Percentiles rank a stretch among this genome's conserved stretches.
Evolutionary conservation across 2,329 filamentous ascomycete species (phyloP).

Genomic region (Colletotrichum cuscutae): DNA sequence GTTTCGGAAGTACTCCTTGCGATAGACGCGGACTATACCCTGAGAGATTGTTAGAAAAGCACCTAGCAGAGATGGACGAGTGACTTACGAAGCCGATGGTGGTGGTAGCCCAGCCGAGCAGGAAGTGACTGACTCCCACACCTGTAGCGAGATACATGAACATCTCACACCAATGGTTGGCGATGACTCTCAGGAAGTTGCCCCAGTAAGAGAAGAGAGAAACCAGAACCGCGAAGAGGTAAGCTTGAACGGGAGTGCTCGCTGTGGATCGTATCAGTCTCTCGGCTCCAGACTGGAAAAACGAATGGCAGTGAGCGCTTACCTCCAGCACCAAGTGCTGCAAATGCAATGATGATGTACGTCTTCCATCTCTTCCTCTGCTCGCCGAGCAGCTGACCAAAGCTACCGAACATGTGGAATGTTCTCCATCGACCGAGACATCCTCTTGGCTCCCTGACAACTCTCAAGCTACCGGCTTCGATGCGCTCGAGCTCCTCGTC

Average conservation of each 20-base stretch:
- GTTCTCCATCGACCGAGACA: conserved; percentile 10
- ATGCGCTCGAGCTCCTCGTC: conserved; percentile 27
- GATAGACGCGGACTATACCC: conserved; percentile 31
- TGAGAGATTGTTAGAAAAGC: neutral
- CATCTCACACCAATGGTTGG: conserved; percentile 50
- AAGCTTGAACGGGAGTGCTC: conserved; percentile 31
- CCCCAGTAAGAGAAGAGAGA: conserved; percentile 33
- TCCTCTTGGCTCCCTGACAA: conserved; percentile 18
- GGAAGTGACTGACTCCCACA: conserved; percentile 37
- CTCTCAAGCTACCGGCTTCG: neutral
- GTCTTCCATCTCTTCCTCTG: conserved; percentile 33
- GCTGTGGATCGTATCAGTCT: neutral
- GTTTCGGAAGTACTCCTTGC: conserved; percentile 46
- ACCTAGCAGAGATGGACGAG: conserved; percentile 1
- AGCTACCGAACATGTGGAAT: conserved; percentile 24
- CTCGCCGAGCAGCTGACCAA: conserved; percentile 29
- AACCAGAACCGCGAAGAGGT: conserved; percentile 31
- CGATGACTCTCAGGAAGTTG: conserved; percentile 37
- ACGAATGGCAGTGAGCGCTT: neutral
- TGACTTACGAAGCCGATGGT: conserved; percentile 43
- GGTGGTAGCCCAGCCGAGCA: conserved; percentile 44
- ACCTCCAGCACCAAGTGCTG: conserved; percentile 32
- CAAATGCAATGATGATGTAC: conserved; percentile 25
- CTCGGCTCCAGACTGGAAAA: neutral
- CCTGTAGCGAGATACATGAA: conserved; percentile 36